A percentile compares a stretch with the other conserved stretches of the same genome.
Conservation (phyloP, 805 yeast genomes). For the Kluyveromyces lactis region DNA sequence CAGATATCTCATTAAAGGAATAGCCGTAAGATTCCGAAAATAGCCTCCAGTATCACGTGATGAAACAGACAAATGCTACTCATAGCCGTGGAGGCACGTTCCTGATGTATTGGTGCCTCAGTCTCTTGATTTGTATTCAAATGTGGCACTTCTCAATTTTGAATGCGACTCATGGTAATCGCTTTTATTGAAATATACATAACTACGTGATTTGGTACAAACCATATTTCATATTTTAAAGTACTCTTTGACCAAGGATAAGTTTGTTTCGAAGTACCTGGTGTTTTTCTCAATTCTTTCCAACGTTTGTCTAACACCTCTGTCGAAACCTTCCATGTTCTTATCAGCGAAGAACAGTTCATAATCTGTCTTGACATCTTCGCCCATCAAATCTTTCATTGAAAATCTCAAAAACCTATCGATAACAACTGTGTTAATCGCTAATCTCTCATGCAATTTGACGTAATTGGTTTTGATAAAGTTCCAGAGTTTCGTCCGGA, state of each 20-base stretch:
- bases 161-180: no score
- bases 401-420: constrained; percentile 35
- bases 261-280: constrained; percentile 4
- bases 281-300: constrained; percentile 13
- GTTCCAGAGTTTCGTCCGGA: constrained; percentile 37
- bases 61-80: no score
- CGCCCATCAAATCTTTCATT: constrained; percentile 31
- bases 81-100: no score
- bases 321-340: constrained; percentile 14
- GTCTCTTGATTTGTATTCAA: no score
- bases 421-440: constrained; percentile 37
- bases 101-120: no score
- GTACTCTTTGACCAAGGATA: constrained; percentile 2
- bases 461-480: constrained; percentile 38
- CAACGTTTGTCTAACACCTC: constrained; percentile 12
- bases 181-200: no score
- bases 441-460: constrained; percentile 33
- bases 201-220: no score
- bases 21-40: no score
- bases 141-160: no score
- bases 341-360: constrained; percentile 29
- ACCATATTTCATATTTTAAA: not conserved
- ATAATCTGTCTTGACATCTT: constrained; percentile 28
- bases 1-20: no score
- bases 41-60: no score